Evolutionary conservation across 441 rosid genomes (phyloP).

Genomic region (Raphanus hybrid): DNA sequence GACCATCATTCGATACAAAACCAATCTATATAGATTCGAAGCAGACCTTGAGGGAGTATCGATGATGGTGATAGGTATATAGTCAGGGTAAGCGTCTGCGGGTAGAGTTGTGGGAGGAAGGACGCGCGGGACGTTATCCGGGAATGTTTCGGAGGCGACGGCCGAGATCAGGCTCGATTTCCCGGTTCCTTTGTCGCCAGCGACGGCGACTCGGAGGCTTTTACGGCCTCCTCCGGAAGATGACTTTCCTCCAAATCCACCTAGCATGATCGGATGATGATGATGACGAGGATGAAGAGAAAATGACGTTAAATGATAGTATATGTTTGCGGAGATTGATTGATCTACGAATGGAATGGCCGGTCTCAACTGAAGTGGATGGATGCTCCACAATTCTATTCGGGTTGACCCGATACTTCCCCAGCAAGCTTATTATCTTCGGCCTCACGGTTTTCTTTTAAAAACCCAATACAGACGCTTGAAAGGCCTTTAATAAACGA

Average conservation of each 20-base stretch:
- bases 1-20: no score
- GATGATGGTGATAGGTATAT: constrained; percentile 66
- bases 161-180: constrained; percentile 74
- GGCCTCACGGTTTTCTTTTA: background rate
- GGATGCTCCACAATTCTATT: constrained; percentile 9
- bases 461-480: constrained; percentile 8
- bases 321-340: background rate
- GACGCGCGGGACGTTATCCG: constrained; percentile 60
- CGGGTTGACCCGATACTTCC: constrained; percentile 38
- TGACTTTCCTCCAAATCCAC: constrained; percentile 38
- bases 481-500: background rate
- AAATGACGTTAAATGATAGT: background rate
- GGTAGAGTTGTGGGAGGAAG: constrained; percentile 68
- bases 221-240: background rate
- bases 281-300: background rate
- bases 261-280: constrained; percentile 46
- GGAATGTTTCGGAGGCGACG: constrained; percentile 62
- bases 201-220: background rate
- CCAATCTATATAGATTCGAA: no score
- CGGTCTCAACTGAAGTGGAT: constrained; percentile 23
- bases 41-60: constrained; percentile 74
- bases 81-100: constrained; percentile 66
- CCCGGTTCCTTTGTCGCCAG: constrained; percentile 35
- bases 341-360: constrained; percentile 16
- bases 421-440: constrained; percentile 14